Percentiles rank a stretch among this genome's conserved stretches.
Conservation (phyloP, 306 rosid genomes). For the Astragalus glycyphyllos region DNA sequence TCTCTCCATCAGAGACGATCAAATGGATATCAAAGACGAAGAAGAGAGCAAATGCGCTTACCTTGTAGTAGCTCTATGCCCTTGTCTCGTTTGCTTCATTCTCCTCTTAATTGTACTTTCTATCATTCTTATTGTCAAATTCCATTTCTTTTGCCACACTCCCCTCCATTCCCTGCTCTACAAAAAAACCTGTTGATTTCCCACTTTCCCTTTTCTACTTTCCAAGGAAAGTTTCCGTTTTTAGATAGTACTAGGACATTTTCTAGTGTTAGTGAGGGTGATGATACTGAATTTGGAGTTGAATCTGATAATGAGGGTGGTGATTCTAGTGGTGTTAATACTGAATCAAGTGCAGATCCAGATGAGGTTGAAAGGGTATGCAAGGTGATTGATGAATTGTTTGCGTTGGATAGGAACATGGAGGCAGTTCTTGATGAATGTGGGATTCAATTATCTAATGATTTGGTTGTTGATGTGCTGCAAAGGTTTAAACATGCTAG, state of each 20-base stretch:
- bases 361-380: conserved; percentile 73
- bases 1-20: conserved; percentile 55
- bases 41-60: conserved; percentile 58
- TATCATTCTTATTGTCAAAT: conserved; percentile 69
- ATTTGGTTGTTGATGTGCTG: conserved; percentile 82
- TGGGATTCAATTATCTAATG: conserved; percentile 64
- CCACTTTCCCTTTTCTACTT: conserved; percentile 23
- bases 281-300: conserved; percentile 44
- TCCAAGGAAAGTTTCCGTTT: conserved; percentile 32
- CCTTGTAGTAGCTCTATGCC: conserved; percentile 81
- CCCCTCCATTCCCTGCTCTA: conserved; percentile 67
- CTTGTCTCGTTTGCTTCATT: conserved; percentile 82
- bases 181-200: conserved; percentile 64
- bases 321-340: conserved; percentile 29
- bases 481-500: conserved; percentile 79
- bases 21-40: conserved; percentile 49
- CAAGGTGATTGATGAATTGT: conserved; percentile 90
- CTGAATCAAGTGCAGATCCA: conserved; percentile 53
- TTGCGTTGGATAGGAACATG: conserved; percentile 90
- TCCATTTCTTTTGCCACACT: conserved; percentile 82
- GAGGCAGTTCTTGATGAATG: conserved; percentile 88
- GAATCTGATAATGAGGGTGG: conserved; percentile 47
- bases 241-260: conserved; percentile 34
- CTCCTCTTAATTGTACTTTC: conserved; percentile 60
- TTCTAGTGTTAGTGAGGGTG: conserved; percentile 42